Evolutionary conservation across 768 basidiomycete genomes (phyloP), one percentile per base, ranked within the genome.

Genomic region (Tulasnella calospora): DNA sequence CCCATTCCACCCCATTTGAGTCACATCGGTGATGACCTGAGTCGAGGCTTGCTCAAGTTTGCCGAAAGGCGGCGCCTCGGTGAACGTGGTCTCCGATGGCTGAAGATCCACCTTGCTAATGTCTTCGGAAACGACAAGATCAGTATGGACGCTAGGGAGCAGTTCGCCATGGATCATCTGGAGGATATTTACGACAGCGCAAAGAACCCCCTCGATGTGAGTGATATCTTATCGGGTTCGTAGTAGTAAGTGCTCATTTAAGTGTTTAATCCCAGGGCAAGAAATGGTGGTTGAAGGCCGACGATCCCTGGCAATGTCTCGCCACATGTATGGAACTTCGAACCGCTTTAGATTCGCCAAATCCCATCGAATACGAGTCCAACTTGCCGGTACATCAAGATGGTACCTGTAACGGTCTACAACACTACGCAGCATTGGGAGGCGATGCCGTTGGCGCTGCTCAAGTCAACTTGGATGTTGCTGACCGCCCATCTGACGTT

Each of bases 291-390:
- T 84, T 88, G 61, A 86, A 89, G 77, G 96, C 95, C 0, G 96
- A 97, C 82, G 96, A 99, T 82, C 96, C 96, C 10, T 99, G 97
- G 96, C 97, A 99, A 84, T 96, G 93, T 83, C 92, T 99, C 47
- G 93, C 97, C 23, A 90, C 94, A 0, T 98, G 96, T 85, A 90
- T 92, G 83, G 98, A 99, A 82, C 87, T 99, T n/a, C 88, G 88
- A 70, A 88, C 87, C 0, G 97, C 97, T 1, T 87, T 96, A 0
- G 88, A 92, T 57, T 92, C 92, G 0, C 89, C 89, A 21, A 87
- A 90, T 57, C 88, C 89, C 0, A 88, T 87, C 79, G 83, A 84
- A 27, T 92, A 86, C 84, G 84, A 87, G 82, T 94, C 91, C 3
- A 84, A 86, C 23, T 87, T 98, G n/a, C 98, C 98, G 0, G 89